Conservation (phyloP, 129 eudicot genomes). For the Artemisia tridentata region DNA sequence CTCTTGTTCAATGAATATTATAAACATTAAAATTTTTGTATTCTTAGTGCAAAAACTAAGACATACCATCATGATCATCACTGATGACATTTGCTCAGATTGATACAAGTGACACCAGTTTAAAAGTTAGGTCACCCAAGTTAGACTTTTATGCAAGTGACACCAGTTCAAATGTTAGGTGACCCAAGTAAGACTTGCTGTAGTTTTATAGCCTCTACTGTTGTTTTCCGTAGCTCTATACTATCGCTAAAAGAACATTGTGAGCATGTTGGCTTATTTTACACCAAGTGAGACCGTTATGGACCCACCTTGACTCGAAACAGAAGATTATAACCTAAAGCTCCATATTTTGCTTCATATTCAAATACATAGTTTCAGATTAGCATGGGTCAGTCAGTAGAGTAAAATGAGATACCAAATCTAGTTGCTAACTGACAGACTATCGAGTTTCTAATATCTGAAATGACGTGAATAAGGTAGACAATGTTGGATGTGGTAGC, state of each 20-base stretch:
- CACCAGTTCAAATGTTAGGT: background rate
- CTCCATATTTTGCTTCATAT: background rate
- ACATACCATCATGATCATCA: background rate
- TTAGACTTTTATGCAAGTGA: background rate
- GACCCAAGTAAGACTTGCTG: background rate
- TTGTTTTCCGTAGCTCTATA: background rate
- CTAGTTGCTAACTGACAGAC: background rate
- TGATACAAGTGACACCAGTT: no score
- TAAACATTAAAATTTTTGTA: no score
- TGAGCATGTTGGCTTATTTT: background rate
- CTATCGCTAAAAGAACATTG: background rate
- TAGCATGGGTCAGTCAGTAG: background rate
- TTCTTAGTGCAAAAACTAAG: background rate
- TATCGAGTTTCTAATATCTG: background rate
- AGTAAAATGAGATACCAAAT: background rate
- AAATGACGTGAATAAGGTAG: background rate
- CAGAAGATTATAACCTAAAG: background rate
- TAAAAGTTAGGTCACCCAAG: no score
- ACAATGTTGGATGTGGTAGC: background rate
- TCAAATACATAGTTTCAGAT: background rate
- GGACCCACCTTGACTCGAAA: constrained; percentile 2
- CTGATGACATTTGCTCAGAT: no score
- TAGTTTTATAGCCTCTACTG: background rate
- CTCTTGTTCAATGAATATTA: no score
- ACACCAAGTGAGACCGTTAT: background rate